phyloP scores from a whole-genome alignment of 306 rosid species.

The Begonia peltatifolia region DNA sequence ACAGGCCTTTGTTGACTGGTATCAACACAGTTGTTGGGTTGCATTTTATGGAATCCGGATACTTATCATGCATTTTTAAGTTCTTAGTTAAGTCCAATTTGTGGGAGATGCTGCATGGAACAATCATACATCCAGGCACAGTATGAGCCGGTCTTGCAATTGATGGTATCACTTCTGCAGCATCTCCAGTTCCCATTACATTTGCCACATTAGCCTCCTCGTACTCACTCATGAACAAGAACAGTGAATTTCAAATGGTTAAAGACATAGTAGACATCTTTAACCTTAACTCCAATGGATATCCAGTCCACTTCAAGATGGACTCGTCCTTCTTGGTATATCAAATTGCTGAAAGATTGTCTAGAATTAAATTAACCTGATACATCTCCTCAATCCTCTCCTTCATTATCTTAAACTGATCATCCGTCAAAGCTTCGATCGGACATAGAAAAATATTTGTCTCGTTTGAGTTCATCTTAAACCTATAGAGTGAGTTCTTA shows the following conservation, averaged over 20 bases:
- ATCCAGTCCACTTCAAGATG: constrained; percentile 53
- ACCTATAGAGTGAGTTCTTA: constrained; percentile 51
- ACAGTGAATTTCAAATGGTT: constrained; percentile 56
- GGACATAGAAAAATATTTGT: constrained; percentile 38
- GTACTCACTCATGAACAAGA: constrained; percentile 51
- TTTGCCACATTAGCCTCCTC: constrained; percentile 57
- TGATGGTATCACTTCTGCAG: constrained; percentile 49
- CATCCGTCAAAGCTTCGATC: constrained; percentile 26
- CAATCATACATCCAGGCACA: constrained; percentile 48
- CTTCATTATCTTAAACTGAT: constrained; percentile 44
- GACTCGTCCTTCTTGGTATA: constrained; percentile 47
- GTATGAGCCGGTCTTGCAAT: constrained; percentile 27
- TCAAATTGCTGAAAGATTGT: constrained; percentile 48
- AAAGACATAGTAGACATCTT: constrained; percentile 46
- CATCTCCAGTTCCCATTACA: constrained; percentile 64
- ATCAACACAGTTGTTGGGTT: constrained; percentile 46
- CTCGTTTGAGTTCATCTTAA: constrained; percentile 40
- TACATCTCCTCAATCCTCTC: constrained; percentile 61
- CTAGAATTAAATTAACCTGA: constrained; percentile 48
- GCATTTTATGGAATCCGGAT: constrained; percentile 31
- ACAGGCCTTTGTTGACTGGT: constrained; percentile 55
- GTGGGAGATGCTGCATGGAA: constrained; percentile 50
- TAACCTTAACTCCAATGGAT: constrained; percentile 61
- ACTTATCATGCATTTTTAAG: constrained; percentile 28
- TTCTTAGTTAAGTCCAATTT: constrained; percentile 30